These are phyloP conservation scores for Potentilla sterilis DNA, from an alignment of 306 rosid species.

Conservation along the genomic window DNA sequence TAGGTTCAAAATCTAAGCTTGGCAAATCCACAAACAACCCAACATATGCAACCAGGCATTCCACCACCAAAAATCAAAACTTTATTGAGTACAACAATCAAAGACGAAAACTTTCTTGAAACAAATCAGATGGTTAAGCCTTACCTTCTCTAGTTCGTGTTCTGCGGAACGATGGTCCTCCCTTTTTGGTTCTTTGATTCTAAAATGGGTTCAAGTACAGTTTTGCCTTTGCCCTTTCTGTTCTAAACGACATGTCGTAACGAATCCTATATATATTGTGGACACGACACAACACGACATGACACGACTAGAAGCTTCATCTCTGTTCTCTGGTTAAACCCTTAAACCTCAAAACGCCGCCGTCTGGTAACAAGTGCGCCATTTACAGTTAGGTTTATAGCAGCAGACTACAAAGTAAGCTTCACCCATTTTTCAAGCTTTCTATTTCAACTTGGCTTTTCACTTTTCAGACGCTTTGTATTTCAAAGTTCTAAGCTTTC, in stretches of 20 bases:
- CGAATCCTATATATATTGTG: not conserved
- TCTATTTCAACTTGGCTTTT: not conserved
- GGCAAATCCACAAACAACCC: not conserved
- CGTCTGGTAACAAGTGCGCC: too few relatives aligned
- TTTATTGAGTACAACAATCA: not conserved
- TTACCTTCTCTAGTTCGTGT: not conserved
- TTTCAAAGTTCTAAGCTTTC: not conserved
- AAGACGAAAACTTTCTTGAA: not conserved
- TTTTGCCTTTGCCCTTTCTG: too few relatives aligned
- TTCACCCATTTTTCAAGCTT: not conserved
- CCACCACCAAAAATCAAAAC: not conserved
- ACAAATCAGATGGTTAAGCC: not conserved
- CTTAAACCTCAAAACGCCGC: not conserved
- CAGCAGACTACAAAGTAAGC: not conserved
- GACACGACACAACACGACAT: not conserved
- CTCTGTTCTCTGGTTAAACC: not conserved
- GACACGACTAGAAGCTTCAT: not conserved
- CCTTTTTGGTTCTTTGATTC: too few relatives aligned
- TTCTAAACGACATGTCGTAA: not conserved
- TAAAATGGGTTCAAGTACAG: too few relatives aligned
- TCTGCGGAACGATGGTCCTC: not conserved
- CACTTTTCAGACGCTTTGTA: not conserved
- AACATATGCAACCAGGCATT: not conserved
- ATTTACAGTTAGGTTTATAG: not conserved
- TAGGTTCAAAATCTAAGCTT: not conserved